Evolutionary conservation across 306 rosid genomes (phyloP).

Genomic region (Sechiopsis laciniata): DNA sequence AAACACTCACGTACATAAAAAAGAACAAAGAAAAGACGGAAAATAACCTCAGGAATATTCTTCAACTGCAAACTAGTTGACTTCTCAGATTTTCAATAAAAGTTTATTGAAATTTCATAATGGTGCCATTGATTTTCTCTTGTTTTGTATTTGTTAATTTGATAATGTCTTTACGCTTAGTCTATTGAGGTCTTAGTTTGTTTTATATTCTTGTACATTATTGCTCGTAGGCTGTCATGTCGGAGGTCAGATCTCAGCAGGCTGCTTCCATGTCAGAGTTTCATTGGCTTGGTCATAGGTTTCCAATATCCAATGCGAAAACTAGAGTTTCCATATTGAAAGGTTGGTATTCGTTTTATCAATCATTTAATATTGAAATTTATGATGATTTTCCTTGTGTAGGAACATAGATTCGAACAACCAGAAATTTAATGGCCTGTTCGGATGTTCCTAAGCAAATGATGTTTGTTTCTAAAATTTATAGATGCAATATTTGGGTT

Average conservation of each 20-base stretch:
- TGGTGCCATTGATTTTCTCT: not conserved
- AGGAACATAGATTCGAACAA: not conserved
- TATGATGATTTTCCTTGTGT: not conserved
- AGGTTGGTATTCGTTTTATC: conserved; percentile 39
- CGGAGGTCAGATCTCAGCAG: conserved; percentile 99
- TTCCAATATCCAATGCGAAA: conserved; percentile 91
- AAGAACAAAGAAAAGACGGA: not conserved
- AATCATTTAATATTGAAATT: not conserved
- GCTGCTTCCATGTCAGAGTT: conserved; percentile 99
- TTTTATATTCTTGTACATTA: conserved; percentile 17
- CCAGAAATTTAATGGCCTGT: not conserved
- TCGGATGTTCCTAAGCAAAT: not conserved
- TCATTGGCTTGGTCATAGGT: conserved; percentile 89
- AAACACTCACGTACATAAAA: too few relatives aligned
- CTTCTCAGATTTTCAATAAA: not conserved
- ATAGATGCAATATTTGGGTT: not conserved
- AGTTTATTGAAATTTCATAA: not conserved
- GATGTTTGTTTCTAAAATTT: conserved; percentile 1
- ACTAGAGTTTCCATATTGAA: conserved; percentile 87
- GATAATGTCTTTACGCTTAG: conserved; percentile 6
- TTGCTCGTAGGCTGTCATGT: conserved; percentile 81
- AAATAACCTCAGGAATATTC: not conserved
- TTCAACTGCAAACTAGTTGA: not conserved
- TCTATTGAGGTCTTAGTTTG: conserved; percentile 1
- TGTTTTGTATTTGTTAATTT: not conserved